phyloP scores from a whole-genome alignment of 2,329 filamentous ascomycete species.

The Colletotrichum cereale region DNA sequence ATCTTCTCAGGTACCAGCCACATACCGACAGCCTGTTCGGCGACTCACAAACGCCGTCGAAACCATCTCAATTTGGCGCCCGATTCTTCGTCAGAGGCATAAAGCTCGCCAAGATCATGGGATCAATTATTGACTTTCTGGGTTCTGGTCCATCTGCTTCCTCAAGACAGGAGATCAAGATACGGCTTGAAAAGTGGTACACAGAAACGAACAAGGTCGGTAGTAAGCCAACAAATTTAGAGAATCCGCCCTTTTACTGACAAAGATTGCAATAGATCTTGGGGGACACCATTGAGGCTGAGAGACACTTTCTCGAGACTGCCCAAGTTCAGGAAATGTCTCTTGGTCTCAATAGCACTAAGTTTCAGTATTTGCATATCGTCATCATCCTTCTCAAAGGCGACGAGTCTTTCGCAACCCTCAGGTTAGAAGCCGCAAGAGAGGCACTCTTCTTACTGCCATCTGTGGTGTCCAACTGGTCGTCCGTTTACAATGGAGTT shows the following conservation, averaged over 20 bases:
- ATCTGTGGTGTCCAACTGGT: slow-evolving; percentile 22
- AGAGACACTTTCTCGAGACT: not conserved
- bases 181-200: slow-evolving; percentile 19
- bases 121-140: not conserved
- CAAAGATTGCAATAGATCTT: not conserved
- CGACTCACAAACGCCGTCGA: not conserved
- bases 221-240: no score
- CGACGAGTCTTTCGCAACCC: not conserved
- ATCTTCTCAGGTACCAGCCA: slow-evolving; percentile 18
- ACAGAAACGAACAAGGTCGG: not conserved
- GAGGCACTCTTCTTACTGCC: slow-evolving; percentile 19
- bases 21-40: not conserved
- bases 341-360: slow-evolving; percentile 13
- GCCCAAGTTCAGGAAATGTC: slow-evolving; percentile 23
- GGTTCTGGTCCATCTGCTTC: not conserved
- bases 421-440: slow-evolving; percentile 7
- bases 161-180: not conserved
- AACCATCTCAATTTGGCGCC: slow-evolving; percentile 2
- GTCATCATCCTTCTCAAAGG: slow-evolving; percentile 24
- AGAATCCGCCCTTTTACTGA: not conserved
- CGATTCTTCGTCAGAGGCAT: slow-evolving; percentile 2
- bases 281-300: not conserved
- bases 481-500: slow-evolving; percentile 23
- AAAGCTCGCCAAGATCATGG: slow-evolving; percentile 12
- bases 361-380: slow-evolving; percentile 24